phyloP scores from a whole-genome alignment of 1,284 basidiomycete genomes.

The Mixia osmundae region DNA sequence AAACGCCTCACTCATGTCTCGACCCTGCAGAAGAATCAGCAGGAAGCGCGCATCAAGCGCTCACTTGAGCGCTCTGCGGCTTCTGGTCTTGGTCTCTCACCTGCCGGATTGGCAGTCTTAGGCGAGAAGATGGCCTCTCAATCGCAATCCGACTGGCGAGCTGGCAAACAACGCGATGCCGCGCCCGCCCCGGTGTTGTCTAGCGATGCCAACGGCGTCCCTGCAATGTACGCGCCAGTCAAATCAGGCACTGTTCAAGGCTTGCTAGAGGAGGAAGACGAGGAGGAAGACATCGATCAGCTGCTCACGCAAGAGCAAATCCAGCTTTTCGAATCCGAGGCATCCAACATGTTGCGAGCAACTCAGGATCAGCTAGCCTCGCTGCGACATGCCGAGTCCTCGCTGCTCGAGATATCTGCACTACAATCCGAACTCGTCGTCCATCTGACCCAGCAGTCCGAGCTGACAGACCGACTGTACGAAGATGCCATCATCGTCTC shows the following conservation, averaged over 20 bases:
- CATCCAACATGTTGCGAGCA: slow-evolving; percentile 52
- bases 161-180: no score
- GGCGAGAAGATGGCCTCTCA: slow-evolving; percentile 6
- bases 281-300: slow-evolving; percentile 29
- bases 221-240: slow-evolving; percentile 9
- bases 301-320: slow-evolving; percentile 61
- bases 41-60: slow-evolving; percentile 60
- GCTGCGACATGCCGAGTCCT: slow-evolving; percentile 66
- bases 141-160: background rate
- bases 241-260: slow-evolving; percentile 14
- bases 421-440: slow-evolving; percentile 67
- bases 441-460: slow-evolving; percentile 67
- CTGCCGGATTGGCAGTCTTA: slow-evolving; percentile 7
- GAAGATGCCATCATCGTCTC: slow-evolving; percentile 69
- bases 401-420: slow-evolving; percentile 66
- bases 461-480: slow-evolving; percentile 63
- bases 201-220: slow-evolving; percentile 3
- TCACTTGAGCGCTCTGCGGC: slow-evolving; percentile 35
- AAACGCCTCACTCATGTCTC: slow-evolving; percentile 50
- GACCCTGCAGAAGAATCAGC: slow-evolving; percentile 55
- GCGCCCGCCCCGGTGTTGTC: no score
- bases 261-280: slow-evolving; percentile 28
- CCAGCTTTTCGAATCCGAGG: slow-evolving; percentile 70
- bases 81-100: slow-evolving; percentile 1
- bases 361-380: slow-evolving; percentile 62